Conservation (phyloP, 2,329 filamentous ascomycete species). For the Tolypocladium tundrense region DNA sequence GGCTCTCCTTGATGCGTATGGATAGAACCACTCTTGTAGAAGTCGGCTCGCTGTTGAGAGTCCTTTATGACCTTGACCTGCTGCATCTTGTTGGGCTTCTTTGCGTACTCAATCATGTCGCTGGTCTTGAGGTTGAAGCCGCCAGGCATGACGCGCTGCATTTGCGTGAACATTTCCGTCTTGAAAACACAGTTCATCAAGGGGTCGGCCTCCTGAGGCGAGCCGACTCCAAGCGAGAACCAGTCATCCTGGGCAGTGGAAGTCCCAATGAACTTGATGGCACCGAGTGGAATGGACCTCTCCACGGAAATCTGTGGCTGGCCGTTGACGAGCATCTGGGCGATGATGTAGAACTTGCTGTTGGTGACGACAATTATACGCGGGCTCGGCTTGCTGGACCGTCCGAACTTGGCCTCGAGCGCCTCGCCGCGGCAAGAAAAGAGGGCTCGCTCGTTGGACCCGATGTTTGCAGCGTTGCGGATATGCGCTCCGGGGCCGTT, state of each 20-base stretch:
- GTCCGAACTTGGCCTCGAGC: constrained; percentile 87
- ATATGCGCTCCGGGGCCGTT: constrained; percentile 75
- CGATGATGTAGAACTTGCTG: constrained; percentile 80
- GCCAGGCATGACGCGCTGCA: constrained; percentile 69
- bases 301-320: constrained; percentile 76
- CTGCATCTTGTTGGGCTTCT: constrained; percentile 91
- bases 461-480: constrained; percentile 61
- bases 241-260: constrained; percentile 87
- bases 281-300: constrained; percentile 68
- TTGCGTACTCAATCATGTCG: constrained; percentile 88
- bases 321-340: constrained; percentile 71
- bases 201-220: constrained; percentile 86
- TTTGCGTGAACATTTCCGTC: constrained; percentile 92
- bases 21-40: constrained; percentile 88
- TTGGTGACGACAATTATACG: constrained; percentile 76
- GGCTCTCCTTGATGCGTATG: constrained; percentile 81
- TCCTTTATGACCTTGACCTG: constrained; percentile 87
- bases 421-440: constrained; percentile 91
- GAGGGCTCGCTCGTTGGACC: constrained; percentile 61
- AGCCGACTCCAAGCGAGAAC: constrained; percentile 89
- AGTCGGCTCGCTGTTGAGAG: constrained; percentile 63
- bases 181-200: constrained; percentile 89
- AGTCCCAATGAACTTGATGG: constrained; percentile 77
- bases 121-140: constrained; percentile 73
- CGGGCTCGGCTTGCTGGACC: constrained; percentile 87